A percentile compares a stretch with the other conserved stretches of the same genome.
phyloP scores from a whole-genome alignment of 306 rosid species.

The Pyrus bretschneideri region DNA sequence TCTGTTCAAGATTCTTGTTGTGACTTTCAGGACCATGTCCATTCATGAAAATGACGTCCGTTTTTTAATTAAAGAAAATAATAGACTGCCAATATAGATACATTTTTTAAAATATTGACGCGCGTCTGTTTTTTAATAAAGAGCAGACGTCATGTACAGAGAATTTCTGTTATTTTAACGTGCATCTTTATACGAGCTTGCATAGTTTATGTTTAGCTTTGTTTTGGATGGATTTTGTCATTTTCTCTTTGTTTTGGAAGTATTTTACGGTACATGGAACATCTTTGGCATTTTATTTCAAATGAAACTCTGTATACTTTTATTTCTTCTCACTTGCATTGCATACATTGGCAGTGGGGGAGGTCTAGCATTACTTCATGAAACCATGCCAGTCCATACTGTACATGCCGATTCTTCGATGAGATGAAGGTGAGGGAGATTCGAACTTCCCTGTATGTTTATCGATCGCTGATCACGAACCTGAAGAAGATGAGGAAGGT shows the following conservation, averaged over 20 bases:
- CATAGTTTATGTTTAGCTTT: not conserved
- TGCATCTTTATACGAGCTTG: not conserved
- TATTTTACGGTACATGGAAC: not conserved
- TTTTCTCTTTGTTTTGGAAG: not conserved
- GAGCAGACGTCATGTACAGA: fast-evolving
- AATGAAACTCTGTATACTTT: not conserved
- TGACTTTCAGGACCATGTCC: conserved; percentile 37
- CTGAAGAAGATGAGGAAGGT: conserved; percentile 44
- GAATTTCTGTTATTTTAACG: not conserved
- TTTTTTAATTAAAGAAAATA: no score
- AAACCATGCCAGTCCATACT: conserved; percentile 12
- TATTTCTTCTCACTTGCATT: not conserved
- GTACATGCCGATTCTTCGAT: conserved; percentile 35
- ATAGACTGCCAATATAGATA: fast-evolving
- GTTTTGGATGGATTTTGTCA: not conserved
- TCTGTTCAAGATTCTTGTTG: conserved; percentile 38
- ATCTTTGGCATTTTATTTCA: not conserved
- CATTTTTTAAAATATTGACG: fast-evolving
- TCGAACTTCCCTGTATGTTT: conserved; percentile 50
- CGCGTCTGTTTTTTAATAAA: no score
- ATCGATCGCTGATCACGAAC: conserved; percentile 43
- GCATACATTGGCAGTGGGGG: conserved; percentile 50
- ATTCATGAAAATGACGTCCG: no score
- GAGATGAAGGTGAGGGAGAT: conserved; percentile 64
- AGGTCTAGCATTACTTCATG: conserved; percentile 43